Evolutionary conservation across 768 basidiomycete species (phyloP), one percentile per base, ranked within the genome.

Genomic region (Trametes maxima): DNA sequence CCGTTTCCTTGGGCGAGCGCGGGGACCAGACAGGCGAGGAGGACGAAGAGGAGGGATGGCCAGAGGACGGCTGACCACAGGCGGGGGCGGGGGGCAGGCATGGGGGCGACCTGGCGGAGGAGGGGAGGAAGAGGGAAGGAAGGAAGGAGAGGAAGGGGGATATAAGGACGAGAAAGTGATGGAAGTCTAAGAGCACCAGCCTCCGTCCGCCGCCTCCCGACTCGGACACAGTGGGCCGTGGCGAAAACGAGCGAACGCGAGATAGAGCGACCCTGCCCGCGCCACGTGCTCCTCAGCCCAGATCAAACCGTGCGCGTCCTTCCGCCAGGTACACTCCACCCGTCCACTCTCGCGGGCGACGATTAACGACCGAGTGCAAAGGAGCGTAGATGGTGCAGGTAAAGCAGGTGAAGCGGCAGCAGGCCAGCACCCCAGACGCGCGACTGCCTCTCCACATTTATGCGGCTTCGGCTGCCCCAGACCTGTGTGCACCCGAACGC

Each of bases 1-100:
- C 13, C 46, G 13, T 43, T 46, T 5, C 54, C 19, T 70, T 80
- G 80, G 5, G 78, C 80, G n/a, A 68, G 63, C 60, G 78, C 78
- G 59, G 71, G 69, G 70, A 64, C 62, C 65, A 70, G 42, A 69
- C 74, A 62, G 64, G 66, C 67, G 70, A 68, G 48, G 33, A 49
- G 54, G 74, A 46, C 21, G 21, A 65, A 46, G 55, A 65, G 64
- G 50, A 69, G 69, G 21, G 37, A 63, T 21, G 67, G 57, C 58
- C 65, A 67, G 60, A 60, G 48, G 17, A 63, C 36, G 59, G 63
- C 54, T 55, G 62, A 48, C 60, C 54, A 49, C 16, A 52, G 61
- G 51, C 33, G 66, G 61, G 36, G 40, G 51, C 35, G 51, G 50
- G 49, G 17, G 49, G 24, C 44, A 48, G 37, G 56, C 67, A 65